Base-by-base conservation (phyloP, 495 filamentous ascomycete genomes). In the Hyaloscypha finlandica region DNA sequence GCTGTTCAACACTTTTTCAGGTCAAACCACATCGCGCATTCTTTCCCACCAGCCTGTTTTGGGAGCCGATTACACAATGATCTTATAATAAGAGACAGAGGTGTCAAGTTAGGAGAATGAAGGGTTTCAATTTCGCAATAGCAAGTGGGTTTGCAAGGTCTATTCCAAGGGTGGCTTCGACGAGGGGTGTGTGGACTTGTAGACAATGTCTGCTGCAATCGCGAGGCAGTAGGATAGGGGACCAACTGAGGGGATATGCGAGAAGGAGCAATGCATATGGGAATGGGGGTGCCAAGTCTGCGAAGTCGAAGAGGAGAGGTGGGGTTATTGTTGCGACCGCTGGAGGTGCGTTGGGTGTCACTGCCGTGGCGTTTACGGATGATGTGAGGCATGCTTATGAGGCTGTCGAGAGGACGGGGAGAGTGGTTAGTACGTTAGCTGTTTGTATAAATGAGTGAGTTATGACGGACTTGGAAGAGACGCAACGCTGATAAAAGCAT, bases 391-490 rank as follows among this genome's bases (percentile, higher is more conserved):
- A 92, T 80, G 81, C 81, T 25, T 92, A 91, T 70, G 83, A 86
- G 45, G 91, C 91, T n/a, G 83, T 83, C 4, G 85, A 90, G 80
- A 84, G 94, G 70, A 90, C 90, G 45, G 88, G 90, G 20, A 86
- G 94, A 37, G 94, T 99, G n/a, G 88, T 88, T 31, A 81, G 83
- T 19, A 84, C 91, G 29, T 77, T 99, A 67, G 85, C 86, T 16
- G 77, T 96, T 61, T 94, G 90, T 76, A 92, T 99, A 55, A 94
- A 94, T 73, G 94, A 99, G 91, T 97, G 82, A 74, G 91, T 81
- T 32, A 37, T 48, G 29, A 20, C 31, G 16, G 2, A 61, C 54
- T 61, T 61, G 45, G 25, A 20, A 19, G 37, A 31, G 19, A 48
- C 29, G 4, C 16, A 30, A 60, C 6, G 61, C 14, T 33, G 32